phyloP scores from a whole-genome alignment of 345 rosid species.

The Psidium friedrichsthalianum region DNA sequence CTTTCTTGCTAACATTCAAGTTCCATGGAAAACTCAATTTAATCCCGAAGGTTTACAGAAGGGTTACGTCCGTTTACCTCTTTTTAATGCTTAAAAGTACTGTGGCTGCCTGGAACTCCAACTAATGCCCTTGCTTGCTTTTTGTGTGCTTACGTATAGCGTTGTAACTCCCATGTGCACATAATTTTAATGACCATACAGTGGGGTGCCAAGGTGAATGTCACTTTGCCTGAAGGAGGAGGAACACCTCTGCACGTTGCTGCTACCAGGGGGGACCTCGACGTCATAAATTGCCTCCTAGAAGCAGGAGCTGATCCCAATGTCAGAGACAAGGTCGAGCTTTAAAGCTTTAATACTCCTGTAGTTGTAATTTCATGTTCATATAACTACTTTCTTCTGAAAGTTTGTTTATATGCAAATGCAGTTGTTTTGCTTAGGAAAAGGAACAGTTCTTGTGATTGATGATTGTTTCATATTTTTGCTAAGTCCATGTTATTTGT shows the following conservation, averaged over 20 bases:
- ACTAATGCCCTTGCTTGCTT: too few species aligned
- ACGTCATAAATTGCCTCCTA: constrained; percentile 51
- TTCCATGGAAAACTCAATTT: too few species aligned
- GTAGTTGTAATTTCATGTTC: background rate
- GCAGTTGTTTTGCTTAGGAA: too few species aligned
- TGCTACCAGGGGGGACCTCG: constrained; percentile 48
- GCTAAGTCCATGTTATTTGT: too few species aligned
- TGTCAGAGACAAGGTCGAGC: constrained; percentile 45
- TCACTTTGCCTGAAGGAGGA: constrained; percentile 57
- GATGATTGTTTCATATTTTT: too few species aligned
- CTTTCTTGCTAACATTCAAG: too few species aligned
- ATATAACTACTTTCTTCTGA: background rate
- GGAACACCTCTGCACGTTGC: constrained; percentile 88
- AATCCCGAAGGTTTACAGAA: too few species aligned
- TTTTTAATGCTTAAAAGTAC: too few species aligned
- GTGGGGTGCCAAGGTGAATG: constrained; percentile 75
- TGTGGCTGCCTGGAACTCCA: too few species aligned
- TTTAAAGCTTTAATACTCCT: background rate
- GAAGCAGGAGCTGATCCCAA: constrained; percentile 85
- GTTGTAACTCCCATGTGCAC: background rate
- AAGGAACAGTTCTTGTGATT: too few species aligned
- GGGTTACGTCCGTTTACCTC: too few species aligned
- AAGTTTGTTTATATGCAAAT: background rate
- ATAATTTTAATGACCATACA: constrained; percentile 11
- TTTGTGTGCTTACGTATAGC: too few species aligned